Evolutionary conservation across 1,284 basidiomycete genomes (phyloP), one percentile per base, ranked within the genome.

Genomic region (Trametes polyzona): DNA sequence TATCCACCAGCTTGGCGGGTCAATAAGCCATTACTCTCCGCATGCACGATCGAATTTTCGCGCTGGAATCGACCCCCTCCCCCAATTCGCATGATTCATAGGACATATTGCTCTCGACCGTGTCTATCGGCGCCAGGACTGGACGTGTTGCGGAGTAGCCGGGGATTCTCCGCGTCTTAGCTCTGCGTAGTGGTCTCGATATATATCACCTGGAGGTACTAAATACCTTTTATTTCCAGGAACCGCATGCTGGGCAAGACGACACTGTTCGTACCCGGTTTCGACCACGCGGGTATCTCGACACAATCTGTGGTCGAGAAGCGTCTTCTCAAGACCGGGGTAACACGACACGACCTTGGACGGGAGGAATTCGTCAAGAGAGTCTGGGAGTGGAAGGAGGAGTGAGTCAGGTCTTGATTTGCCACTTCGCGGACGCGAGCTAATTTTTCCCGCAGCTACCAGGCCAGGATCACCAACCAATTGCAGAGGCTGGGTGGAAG

Each of bases 291-390:
- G 4, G 96, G 96, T 67, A 99, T 99, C 63, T 96, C 96, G 0
- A 99, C 97, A 0, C 97, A 99, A 74, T 95, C 94, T 47, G 96
- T 99, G 26, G 97, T 99, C 3, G 97, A 99, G 74, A 95, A 95
- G 74, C 83, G 96, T 32, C 69, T 99, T 53, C 90, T 87, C 75
- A 98, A 97, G 77, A 76, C 82, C 1, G 93, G 93, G 14, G 81
- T 91, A 76, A 92, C 92, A 2, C 80, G 96, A 55, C 95, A 98
- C 73, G 93, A 99, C 74, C 86, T 98, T 37, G 97, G 97, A 1
- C 86, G 97, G 51, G 95, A 97, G 67, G 88, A 83, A 68, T 98
- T 99, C 78, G 71, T 99, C 57, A 87, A 92, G 63, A 95, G 88
- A 64, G 96, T 99, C 24, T 92, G 91, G 85, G 90, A 92, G 43